Evolutionary conservation across 2,329 filamentous ascomycete species (phyloP), one percentile per base, ranked within the genome.

Genomic region (Tolypocladium sp.): DNA sequence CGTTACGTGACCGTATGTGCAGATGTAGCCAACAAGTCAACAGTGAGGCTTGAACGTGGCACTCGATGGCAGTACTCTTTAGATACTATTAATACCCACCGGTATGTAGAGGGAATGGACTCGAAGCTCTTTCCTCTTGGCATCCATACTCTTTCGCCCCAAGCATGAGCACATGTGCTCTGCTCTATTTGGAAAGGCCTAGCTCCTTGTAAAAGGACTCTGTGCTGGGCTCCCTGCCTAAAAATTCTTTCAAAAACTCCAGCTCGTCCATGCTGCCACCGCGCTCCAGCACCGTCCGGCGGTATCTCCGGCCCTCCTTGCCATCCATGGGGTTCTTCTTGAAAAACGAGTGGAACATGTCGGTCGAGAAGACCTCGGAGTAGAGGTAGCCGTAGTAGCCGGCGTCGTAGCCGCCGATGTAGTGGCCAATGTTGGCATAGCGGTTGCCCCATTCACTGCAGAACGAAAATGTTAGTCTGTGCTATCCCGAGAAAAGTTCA

Each of bases 331-430:
- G 90, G 70, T 92, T 80, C 65, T 83, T 79, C 76, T 88, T 87
- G 76, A 94, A 94, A 54, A 89, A 86, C 0, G 82, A 82, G 74
- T 90, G 86, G 79, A 93, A 95, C 89, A 95, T 93, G 73, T 95
- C 90, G 33, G 88, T 83, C 27, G 86, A 90, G 75, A 92, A 94
- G 22, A 94, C 91, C 71, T 91, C 83, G 1, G 87, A 91, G 63
- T 83, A 88, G 40, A 88, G 75, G 69, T 88, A 89, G 66, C 85
- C 85, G 72, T 94, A 94, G 76, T 93, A 93, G 51, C 90, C 89
- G 37, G 90, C 90, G 71, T 93, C 90, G 68, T 94, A 94, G 2
- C 90, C 90, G 57, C 89, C 89, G 61, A 93, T 90, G 63, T 93
- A 79, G 73, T 94, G 90, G 20, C 90, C 89, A 68, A 94, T 92